Evolutionary conservation across 2,329 filamentous ascomycete genomes (phyloP).

Genomic region (Claviceps digitariae): DNA sequence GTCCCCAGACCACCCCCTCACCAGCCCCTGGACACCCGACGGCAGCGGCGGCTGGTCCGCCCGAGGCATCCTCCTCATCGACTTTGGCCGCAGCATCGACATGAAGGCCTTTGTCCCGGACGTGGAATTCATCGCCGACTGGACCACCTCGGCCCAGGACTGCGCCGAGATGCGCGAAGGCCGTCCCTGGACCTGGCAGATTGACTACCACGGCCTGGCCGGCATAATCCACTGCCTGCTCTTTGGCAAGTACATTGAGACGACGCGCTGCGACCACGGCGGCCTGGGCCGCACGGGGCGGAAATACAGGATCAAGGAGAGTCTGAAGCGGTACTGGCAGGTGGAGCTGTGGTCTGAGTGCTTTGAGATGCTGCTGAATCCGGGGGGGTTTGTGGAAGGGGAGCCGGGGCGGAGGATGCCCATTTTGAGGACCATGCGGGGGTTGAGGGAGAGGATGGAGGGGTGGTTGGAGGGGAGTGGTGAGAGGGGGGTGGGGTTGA

Average conservation of each 20-base stretch:
- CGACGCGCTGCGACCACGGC: slow-evolving; percentile 41
- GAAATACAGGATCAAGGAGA: slow-evolving; percentile 68
- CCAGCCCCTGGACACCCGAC: slow-evolving; percentile 54
- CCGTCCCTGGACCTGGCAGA: slow-evolving; percentile 92
- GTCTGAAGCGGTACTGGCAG: slow-evolving; percentile 92
- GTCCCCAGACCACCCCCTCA: slow-evolving; percentile 32
- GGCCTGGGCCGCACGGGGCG: slow-evolving; percentile 46
- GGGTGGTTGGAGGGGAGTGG: slow-evolving; percentile 65
- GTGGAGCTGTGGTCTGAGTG: slow-evolving; percentile 74
- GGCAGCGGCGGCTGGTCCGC: slow-evolving; percentile 66
- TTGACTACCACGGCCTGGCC: slow-evolving; percentile 89
- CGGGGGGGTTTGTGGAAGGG: slow-evolving; percentile 43
- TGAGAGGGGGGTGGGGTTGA: slow-evolving; percentile 66
- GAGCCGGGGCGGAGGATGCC: slow-evolving; percentile 62
- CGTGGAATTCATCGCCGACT: slow-evolving; percentile 82
- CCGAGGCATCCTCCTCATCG: slow-evolving; percentile 77
- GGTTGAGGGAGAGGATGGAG: slow-evolving; percentile 69
- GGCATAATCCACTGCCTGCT: slow-evolving; percentile 78
- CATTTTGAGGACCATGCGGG: slow-evolving; percentile 54
- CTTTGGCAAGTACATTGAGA: slow-evolving; percentile 93
- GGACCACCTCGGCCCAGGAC: slow-evolving; percentile 77
- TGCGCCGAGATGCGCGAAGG: slow-evolving; percentile 93
- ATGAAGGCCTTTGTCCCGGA: slow-evolving; percentile 68
- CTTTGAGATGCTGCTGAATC: slow-evolving; percentile 81
- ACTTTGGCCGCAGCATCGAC: slow-evolving; percentile 90